Conservation (phyloP, 2,329 filamentous ascomycete species). For the Cytospora paraplurivora region DNA sequence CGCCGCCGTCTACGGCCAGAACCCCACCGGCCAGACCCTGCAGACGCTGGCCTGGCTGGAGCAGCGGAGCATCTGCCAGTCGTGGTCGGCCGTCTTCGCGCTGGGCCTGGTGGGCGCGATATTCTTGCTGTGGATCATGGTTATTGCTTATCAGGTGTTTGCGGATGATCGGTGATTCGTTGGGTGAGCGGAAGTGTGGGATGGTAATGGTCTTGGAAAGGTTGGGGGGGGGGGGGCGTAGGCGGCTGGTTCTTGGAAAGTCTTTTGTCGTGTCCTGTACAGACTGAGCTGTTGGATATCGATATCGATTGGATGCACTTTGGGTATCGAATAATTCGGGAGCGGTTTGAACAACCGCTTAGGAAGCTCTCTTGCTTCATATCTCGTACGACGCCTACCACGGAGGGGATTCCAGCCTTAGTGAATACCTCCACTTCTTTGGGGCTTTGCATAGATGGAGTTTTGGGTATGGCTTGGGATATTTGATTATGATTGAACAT, state of each 20-base stretch:
- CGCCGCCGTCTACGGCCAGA: slow-evolving; percentile 55
- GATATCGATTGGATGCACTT: too few species aligned
- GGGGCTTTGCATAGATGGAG: not conserved
- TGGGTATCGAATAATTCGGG: too few species aligned
- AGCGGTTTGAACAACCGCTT: too few species aligned
- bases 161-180: slow-evolving; percentile 37
- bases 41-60: slow-evolving; percentile 65
- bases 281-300: too few species aligned
- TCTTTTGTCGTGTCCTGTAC: too few species aligned
- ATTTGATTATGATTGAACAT: not conserved
- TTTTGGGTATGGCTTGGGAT: not conserved
- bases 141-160: slow-evolving; percentile 69
- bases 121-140: slow-evolving; percentile 68
- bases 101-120: slow-evolving; percentile 61
- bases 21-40: slow-evolving; percentile 53
- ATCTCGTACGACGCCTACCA: too few species aligned
- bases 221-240: too few species aligned
- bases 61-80: slow-evolving; percentile 65
- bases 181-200: slow-evolving; percentile 24
- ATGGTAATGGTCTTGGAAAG: too few species aligned
- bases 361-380: too few species aligned
- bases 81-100: slow-evolving; percentile 65
- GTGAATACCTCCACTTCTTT: not conserved
- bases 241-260: too few species aligned
- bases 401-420: too few species aligned